Percentiles rank a stretch among this genome's conserved stretches.
These are phyloP conservation scores for Digitaria exilis DNA, from an alignment of 202 grass and related monocot species.

Conservation along the genomic window DNA sequence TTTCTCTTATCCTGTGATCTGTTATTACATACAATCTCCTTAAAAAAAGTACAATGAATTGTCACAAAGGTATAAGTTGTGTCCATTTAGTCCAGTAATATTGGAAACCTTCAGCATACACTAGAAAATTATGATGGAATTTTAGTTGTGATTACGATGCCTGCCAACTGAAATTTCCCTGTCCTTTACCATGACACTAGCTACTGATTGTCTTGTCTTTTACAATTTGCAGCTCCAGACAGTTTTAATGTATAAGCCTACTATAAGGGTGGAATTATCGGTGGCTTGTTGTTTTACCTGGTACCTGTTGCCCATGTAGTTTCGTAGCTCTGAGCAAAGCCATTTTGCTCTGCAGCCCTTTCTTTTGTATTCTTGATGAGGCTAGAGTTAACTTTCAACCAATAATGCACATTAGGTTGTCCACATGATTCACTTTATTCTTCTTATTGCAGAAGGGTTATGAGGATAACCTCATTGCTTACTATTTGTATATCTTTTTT, in stretches of 20 bases:
- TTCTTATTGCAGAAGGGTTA: background rate
- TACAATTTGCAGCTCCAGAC: background rate
- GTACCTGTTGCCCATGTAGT: background rate
- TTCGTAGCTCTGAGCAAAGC: background rate
- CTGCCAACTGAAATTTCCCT: background rate
- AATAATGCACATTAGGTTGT: background rate
- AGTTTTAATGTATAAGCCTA: background rate
- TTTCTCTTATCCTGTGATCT: background rate
- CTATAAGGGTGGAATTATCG: background rate
- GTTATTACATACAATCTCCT: background rate
- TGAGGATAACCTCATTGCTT: background rate
- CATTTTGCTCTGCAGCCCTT: background rate
- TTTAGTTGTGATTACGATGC: background rate
- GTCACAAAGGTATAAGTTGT: background rate
- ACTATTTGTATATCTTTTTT: background rate
- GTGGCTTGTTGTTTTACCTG: background rate
- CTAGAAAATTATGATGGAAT: background rate
- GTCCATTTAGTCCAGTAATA: background rate
- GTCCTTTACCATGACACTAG: background rate
- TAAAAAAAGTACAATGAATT: background rate
- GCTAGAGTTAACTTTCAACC: too few species aligned
- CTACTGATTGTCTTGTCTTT: background rate
- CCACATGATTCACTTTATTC: background rate
- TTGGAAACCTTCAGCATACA: background rate
- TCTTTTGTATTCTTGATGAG: background rate